Evolutionary conservation across 2,329 filamentous ascomycete species (phyloP).

Genomic region (Lachnellula arida): DNA sequence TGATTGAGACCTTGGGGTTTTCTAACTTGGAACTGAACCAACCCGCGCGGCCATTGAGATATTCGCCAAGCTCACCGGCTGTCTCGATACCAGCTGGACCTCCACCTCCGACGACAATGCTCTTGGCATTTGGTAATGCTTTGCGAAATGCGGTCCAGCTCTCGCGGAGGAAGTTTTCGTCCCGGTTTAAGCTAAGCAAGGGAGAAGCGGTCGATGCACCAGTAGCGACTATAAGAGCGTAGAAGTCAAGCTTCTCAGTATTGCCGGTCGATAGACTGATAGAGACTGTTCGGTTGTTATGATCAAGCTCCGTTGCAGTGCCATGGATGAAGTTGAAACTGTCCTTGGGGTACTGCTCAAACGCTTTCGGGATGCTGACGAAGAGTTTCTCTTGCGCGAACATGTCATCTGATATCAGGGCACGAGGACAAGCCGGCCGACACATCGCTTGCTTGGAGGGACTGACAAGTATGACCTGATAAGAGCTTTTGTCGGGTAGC

Average conservation of each 20-base stretch:
- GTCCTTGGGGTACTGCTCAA: conserved; percentile 36
- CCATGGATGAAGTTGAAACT: conserved; percentile 42
- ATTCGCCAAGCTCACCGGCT: conserved; percentile 47
- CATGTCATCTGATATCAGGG: conserved; percentile 41
- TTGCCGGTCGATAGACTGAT: conserved; percentile 18
- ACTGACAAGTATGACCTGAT: conserved; percentile 42
- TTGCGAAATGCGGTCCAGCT: conserved; percentile 38
- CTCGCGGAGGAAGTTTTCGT: conserved; percentile 31
- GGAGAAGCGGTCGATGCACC: conserved; percentile 43
- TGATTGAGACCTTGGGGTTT: conserved; percentile 40
- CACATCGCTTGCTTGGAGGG: conserved; percentile 38
- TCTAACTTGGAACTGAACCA: conserved; percentile 32
- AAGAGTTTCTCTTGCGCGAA: conserved; percentile 44
- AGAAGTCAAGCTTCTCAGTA: conserved; percentile 32
- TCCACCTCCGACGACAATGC: conserved; percentile 42
- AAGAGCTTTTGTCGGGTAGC: conserved; percentile 32
- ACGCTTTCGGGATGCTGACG: conserved; percentile 34
- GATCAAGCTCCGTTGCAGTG: conserved; percentile 35
- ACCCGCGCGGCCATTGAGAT: conserved; percentile 43
- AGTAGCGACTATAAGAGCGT: conserved; percentile 46
- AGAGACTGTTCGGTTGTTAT: conserved; percentile 31
- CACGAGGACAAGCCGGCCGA: conserved; percentile 42
- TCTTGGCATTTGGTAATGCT: conserved; percentile 36
- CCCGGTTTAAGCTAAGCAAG: conserved; percentile 36
- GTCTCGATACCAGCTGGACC: conserved; percentile 42